Base-by-base conservation (phyloP, 2,329 filamentous ascomycete species). In the Diaporthe longicolla region DNA sequence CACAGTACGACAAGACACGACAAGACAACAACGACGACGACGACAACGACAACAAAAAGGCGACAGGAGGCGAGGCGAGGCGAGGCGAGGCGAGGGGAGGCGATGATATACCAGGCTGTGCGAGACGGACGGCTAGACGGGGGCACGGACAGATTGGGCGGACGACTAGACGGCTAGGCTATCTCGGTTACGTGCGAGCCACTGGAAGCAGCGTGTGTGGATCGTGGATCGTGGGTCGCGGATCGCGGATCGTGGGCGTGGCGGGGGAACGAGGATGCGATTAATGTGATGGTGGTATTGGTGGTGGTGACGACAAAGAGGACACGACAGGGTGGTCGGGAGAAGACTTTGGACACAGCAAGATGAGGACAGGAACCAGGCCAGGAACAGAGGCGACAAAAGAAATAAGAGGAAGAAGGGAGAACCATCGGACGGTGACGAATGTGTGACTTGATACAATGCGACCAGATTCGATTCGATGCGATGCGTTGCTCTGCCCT, bases 141-240 rank as follows among this genome's bases (percentile, higher is more conserved):
- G 48, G 63, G 63, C 63, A 68, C 63, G 63, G 63, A 40, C 63
- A 40, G 48, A 40, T 26, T 24, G 48, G n/a, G 15, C 32, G 63
- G 48, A 21, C n/a, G 45, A 26, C 48, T 68, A 52, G 32, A 54
- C 21, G 45, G 32, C 48, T 54, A 40, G 48, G 63, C 63, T 68
- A 68, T 68, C 48, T 54, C 48, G 63, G 63, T 54, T 68, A 68
- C 63, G 48, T 54, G 63, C 48, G 48, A 68, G 63, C 63, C 63
- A 68, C 45, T 40, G 32, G 29, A 24, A 40, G 48, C 63, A 26
- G 63, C 21, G 35, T 24, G 61, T 66, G 40, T 43, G 40, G 40
- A 43, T 43, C 17, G 40, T 19, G 45, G 63, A 50, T 40, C 15
- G 29, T 24, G n/a, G 26, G 17, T 32, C 45, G 45, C n/a, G 45